Conservation (phyloP, 1,284 basidiomycete species). For the Pyrrhoderma noxium region DNA sequence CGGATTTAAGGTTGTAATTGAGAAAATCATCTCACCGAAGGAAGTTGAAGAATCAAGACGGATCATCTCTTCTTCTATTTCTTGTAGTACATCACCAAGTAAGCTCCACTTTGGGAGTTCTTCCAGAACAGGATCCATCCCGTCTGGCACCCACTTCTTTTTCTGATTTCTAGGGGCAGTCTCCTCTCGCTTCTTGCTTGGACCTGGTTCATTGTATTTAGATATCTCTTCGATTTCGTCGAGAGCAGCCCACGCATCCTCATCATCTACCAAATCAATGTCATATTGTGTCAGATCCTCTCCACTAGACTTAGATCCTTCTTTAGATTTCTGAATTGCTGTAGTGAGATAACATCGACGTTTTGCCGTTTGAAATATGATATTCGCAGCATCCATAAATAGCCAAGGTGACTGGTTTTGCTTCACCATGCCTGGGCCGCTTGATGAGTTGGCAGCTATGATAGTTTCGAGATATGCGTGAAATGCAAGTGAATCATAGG, state of each 20-base stretch:
- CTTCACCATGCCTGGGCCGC: constrained; percentile 41
- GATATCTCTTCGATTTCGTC: constrained; percentile 44
- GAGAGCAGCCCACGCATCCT: constrained; percentile 65
- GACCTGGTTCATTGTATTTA: background rate
- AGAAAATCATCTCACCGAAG: constrained; percentile 6
- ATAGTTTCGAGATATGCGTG: constrained; percentile 90
- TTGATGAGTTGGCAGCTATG: constrained; percentile 64
- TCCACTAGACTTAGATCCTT: constrained; percentile 17
- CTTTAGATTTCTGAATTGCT: constrained; percentile 22
- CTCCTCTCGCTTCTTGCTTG: constrained; percentile 19
- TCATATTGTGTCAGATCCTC: constrained; percentile 13
- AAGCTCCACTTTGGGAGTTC: constrained; percentile 94
- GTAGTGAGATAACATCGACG: constrained; percentile 58
- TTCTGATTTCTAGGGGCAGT: constrained; percentile 16
- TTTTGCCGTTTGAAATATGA: constrained; percentile 82
- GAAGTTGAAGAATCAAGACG: constrained; percentile 41
- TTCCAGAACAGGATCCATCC: constrained; percentile 83
- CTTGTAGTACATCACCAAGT: constrained; percentile 78
- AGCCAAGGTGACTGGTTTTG: constrained; percentile 81
- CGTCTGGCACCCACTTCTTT: constrained; percentile 62
- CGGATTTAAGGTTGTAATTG: background rate
- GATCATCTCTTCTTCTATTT: constrained; percentile 87
- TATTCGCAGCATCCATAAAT: constrained; percentile 82
- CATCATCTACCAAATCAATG: constrained; percentile 43
- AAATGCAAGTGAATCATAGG: constrained; percentile 89